These are phyloP conservation scores for Ceratocystiopsis minuta DNA, from an alignment of 2,329 filamentous ascomycete species.

Conservation along the genomic window DNA sequence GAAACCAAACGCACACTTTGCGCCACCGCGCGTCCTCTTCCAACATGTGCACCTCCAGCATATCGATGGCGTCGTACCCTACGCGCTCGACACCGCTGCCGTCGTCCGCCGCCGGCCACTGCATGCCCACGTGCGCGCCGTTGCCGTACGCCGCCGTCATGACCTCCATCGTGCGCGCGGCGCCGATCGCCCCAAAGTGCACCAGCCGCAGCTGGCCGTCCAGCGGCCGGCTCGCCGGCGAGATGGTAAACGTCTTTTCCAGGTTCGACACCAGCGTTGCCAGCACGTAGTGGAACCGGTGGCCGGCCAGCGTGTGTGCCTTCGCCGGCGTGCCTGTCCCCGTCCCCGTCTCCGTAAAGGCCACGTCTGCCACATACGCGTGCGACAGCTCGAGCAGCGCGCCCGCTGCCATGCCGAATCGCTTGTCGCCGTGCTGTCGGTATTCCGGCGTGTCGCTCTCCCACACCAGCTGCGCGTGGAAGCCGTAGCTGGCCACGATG, in stretches of 20 bases:
- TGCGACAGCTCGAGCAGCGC: conserved; percentile 46
- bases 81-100: conserved; percentile 36
- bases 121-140: conserved; percentile 35
- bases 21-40: conserved; percentile 62
- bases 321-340: conserved; percentile 1
- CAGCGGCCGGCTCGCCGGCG: conserved; percentile 50
- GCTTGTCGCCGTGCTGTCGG: conserved; percentile 54
- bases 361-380: conserved; percentile 27
- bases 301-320: background rate
- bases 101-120: conserved; percentile 25
- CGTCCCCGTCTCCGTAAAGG: conserved; percentile 11
- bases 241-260: conserved; percentile 68
- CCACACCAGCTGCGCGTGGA: conserved; percentile 76
- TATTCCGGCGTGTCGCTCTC: conserved; percentile 78
- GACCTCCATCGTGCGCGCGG: conserved; percentile 53
- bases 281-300: conserved; percentile 57
- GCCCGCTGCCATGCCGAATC: conserved; percentile 72
- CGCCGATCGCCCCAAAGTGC: conserved; percentile 50
- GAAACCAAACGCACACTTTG: conserved; percentile 34
- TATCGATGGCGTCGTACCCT: conserved; percentile 52
- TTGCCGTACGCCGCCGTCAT: conserved; percentile 48
- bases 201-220: conserved; percentile 56
- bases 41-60: conserved; percentile 44
- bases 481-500: conserved; percentile 77
- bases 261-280: conserved; percentile 62